Conservation (phyloP, 2,329 filamentous ascomycete species). For the Xylariaceae sp. region DNA sequence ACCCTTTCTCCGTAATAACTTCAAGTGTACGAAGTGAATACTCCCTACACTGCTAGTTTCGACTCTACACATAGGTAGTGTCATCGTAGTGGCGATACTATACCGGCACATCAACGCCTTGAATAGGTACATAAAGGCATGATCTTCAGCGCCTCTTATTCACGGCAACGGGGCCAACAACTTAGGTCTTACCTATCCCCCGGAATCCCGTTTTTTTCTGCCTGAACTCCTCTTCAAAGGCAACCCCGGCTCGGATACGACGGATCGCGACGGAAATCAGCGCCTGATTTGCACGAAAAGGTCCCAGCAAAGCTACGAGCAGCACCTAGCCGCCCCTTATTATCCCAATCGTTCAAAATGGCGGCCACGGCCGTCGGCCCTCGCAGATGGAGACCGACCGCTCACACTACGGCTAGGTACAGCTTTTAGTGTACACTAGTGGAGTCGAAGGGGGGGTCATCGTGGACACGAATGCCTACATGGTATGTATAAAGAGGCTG, state of each 20-base stretch:
- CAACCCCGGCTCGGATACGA: background rate
- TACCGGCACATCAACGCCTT: background rate
- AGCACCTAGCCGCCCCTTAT: background rate
- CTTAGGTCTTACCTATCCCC: too few relatives aligned
- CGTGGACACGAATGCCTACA: background rate
- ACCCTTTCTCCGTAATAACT: too few relatives aligned
- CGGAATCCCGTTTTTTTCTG: too few relatives aligned
- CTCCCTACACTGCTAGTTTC: too few relatives aligned
- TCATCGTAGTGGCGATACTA: background rate
- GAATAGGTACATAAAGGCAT: background rate
- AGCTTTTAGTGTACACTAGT: background rate
- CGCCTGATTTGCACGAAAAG: background rate
- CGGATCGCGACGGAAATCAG: background rate
- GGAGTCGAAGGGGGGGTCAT: background rate
- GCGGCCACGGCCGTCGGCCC: background rate
- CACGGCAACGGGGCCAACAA: too few relatives aligned
- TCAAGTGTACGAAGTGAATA: too few relatives aligned
- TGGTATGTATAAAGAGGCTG: background rate
- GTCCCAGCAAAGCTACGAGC: background rate
- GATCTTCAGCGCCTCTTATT: constrained; percentile 14
- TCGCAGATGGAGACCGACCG: background rate
- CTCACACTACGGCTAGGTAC: background rate
- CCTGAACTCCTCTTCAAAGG: too few relatives aligned
- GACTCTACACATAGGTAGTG: too few relatives aligned
- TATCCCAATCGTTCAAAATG: background rate